These are phyloP conservation scores for Leccinum obscurum DNA, from an alignment of 768 basidiomycete genomes.

Conservation along the genomic window DNA sequence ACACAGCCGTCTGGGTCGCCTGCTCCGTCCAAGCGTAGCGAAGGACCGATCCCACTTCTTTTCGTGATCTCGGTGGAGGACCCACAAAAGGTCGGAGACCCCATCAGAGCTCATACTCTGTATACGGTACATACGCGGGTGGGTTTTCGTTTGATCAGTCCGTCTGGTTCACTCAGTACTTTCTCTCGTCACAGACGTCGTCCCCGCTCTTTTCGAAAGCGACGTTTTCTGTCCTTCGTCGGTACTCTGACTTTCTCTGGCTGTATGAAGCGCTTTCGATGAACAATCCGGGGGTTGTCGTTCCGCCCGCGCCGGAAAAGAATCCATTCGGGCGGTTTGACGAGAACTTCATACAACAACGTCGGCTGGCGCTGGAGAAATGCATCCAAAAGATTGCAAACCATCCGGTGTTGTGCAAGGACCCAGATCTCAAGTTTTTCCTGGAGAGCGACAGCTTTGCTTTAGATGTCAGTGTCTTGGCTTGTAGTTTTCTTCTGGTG, in stretches of 20 bases:
- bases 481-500: constrained; percentile 1
- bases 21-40: constrained; percentile 20
- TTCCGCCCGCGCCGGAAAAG: constrained; percentile 97
- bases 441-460: constrained; percentile 92
- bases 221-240: constrained; percentile 89
- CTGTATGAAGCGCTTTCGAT: constrained; percentile 81
- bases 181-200: constrained; percentile 58
- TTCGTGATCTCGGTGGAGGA: constrained; percentile 94
- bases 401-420: constrained; percentile 87
- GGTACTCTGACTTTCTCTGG: constrained; percentile 98
- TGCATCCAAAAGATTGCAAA: constrained; percentile 92
- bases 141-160: constrained; percentile 22
- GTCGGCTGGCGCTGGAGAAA: constrained; percentile 80
- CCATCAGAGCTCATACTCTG: constrained; percentile 90
- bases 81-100: constrained; percentile 96
- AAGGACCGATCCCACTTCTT: constrained; percentile 60
- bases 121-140: constrained; percentile 94
- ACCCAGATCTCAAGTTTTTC: constrained; percentile 86
- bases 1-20: constrained; percentile 20
- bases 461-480: constrained; percentile 66
- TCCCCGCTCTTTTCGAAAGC: constrained; percentile 82
- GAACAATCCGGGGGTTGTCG: constrained; percentile 94
- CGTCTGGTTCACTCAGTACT: background rate
- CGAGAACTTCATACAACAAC: constrained; percentile 85
- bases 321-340: constrained; percentile 92